Base-by-base conservation (phyloP, 768 basidiomycete genomes). In the Naematelia aurantialba region DNA sequence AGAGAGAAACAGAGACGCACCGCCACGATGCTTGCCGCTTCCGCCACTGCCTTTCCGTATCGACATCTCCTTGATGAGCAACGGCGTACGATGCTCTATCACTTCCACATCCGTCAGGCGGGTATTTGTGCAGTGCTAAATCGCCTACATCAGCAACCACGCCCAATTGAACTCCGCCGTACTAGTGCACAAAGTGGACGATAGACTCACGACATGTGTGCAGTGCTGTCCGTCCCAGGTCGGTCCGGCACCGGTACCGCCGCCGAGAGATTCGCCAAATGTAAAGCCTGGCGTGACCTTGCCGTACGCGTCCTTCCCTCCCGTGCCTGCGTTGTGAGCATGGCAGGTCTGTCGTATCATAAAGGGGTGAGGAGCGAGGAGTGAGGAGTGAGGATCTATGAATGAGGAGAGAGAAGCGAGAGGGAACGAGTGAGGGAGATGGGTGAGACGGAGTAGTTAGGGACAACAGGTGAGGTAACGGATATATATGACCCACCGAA, bases 161-260 rank as follows among this genome's bases (percentile, higher is more conserved):
- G 34, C 17, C 34, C 34, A 39, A 17, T 39, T n/a, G n/a, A n/a
- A n/a, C n/a, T n/a, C n/a, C n/a, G n/a, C n/a, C n/a, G n/a, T n/a
- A n/a, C n/a, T n/a, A n/a, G n/a, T n/a, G n/a, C n/a, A n/a, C n/a
- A n/a, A n/a, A n/a, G n/a, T n/a, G n/a, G n/a, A n/a, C n/a, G n/a
- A 17, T 39, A 8, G 34, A 39, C 34, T 39, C 34, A 39, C 34
- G 34, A 39, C 34, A 39, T 39, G 34, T 8, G 34, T 39, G 17
- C 34, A 39, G 17, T 39, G 34, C 17, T 39, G 34, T 17, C 67
- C 67, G 24, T 59, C 3, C 63, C 63, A 68, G 4, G 46, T 58
- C 3, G 67, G 67, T 26, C 67, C 67, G 22, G 67, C 67, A 13
- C 67, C 67, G 25, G 55, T 60, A 1, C 67, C 67, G 13, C 67